Percentiles rank a stretch among this genome's conserved stretches.
Conservation (phyloP, 2,329 filamentous ascomycete genomes). For the Neurospora crassa region DNA sequence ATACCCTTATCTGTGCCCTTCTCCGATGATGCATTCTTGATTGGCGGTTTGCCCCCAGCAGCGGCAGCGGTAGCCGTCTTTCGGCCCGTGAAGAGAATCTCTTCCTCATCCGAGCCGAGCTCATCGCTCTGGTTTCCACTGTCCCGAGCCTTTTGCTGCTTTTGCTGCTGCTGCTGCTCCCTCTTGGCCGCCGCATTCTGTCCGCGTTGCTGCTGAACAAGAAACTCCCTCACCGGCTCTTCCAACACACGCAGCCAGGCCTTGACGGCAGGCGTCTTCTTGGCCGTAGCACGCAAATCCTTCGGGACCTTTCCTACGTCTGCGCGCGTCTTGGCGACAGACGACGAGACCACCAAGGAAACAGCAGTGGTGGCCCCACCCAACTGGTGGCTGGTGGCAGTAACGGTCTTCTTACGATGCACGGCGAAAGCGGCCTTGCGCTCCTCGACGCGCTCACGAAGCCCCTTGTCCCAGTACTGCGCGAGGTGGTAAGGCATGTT, state of each 20-base stretch:
- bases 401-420: conserved; percentile 3
- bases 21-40: conserved; percentile 36
- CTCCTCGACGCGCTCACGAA: conserved; percentile 40
- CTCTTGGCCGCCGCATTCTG: conserved; percentile 5
- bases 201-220: conserved; percentile 38
- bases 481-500: conserved; percentile 81
- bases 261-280: conserved; percentile 69
- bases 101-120: conserved; percentile 59
- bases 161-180: neutral
- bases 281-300: conserved; percentile 71
- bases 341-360: neutral
- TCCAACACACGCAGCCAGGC: conserved; percentile 77
- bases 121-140: conserved; percentile 23
- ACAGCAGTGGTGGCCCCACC: neutral
- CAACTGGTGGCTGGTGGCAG: neutral
- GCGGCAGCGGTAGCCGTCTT: conserved; percentile 37
- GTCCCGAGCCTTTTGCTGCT: neutral
- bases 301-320: conserved; percentile 57
- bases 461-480: conserved; percentile 65
- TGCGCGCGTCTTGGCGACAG: conserved; percentile 26
- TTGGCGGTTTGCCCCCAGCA: conserved; percentile 23
- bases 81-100: conserved; percentile 80
- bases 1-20: conserved; percentile 41
- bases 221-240: conserved; percentile 69
- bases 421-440: conserved; percentile 25